Evolutionary conservation across 2,329 filamentous ascomycete species (phyloP).

Genomic region (Hypomyces rosellus): DNA sequence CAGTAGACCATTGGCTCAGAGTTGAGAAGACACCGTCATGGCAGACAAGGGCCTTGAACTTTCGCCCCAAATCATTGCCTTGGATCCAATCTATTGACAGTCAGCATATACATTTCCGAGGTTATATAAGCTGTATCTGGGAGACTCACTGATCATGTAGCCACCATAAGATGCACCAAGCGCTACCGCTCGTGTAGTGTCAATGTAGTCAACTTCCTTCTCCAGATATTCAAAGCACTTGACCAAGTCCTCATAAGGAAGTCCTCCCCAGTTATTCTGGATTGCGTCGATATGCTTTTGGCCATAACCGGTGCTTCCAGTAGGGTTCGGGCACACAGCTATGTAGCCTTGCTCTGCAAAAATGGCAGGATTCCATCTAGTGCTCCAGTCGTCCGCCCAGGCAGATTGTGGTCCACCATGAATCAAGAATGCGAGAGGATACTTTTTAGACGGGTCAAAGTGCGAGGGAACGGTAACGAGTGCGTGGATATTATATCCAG

Average conservation of each 20-base stretch:
- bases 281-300: conserved; percentile 74
- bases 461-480: conserved; percentile 58
- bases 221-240: conserved; percentile 70
- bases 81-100: conserved; percentile 70
- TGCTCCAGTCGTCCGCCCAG: conserved; percentile 71
- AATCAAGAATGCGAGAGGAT: conserved; percentile 72
- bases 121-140: neutral
- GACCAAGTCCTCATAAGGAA: conserved; percentile 77
- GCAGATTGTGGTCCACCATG: conserved; percentile 78
- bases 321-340: conserved; percentile 75
- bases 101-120: conserved; percentile 14
- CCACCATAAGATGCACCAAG: conserved; percentile 70
- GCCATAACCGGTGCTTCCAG: conserved; percentile 76
- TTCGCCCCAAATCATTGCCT: conserved; percentile 72
- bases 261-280: conserved; percentile 73
- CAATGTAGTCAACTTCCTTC: conserved; percentile 59
- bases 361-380: conserved; percentile 78
- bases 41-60: conserved; percentile 82
- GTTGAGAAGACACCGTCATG: conserved; percentile 83
- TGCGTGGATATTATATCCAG: conserved; percentile 61
- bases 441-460: conserved; percentile 65
- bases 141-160: conserved; percentile 61
- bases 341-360: conserved; percentile 87
- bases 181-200: conserved; percentile 63
- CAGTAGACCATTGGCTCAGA: conserved; percentile 56